Percentiles rank a stretch among this genome's conserved stretches.
These are phyloP conservation scores for Wallacemonas collosoma DNA, from an alignment of 208 protist species.

Conservation along the genomic window DNA sequence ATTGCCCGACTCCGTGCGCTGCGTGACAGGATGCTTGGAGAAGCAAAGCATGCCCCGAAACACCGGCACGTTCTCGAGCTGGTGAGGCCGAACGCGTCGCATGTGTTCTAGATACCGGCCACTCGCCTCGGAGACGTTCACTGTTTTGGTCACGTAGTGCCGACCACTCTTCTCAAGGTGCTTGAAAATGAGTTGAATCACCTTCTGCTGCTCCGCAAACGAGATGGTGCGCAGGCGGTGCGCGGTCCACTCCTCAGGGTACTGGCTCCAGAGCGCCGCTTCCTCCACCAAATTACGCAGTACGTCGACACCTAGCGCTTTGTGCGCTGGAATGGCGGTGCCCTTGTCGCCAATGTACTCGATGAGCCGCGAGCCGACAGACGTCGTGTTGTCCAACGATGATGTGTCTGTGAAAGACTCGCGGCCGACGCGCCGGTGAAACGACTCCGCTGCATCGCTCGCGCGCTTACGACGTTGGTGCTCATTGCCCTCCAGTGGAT, in stretches of 20 bases:
- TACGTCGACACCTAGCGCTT: slow-evolving; percentile 1
- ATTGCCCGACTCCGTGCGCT: neutral
- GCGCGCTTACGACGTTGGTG: slow-evolving; percentile 10
- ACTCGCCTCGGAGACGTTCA: neutral
- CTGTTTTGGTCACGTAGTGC: neutral
- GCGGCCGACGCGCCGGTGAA: slow-evolving; percentile 1
- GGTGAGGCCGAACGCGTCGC: neutral
- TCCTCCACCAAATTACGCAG: slow-evolving; percentile 48
- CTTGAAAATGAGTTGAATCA: slow-evolving; percentile 13
- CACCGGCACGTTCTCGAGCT: slow-evolving; percentile 33
- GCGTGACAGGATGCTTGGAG: slow-evolving; percentile 28
- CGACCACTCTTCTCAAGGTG: slow-evolving; percentile 5
- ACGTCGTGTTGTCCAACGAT: neutral
- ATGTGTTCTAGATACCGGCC: neutral
- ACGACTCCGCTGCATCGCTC: neutral
- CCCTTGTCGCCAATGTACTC: neutral
- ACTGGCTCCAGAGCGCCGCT: slow-evolving; percentile 36
- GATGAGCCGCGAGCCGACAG: neutral
- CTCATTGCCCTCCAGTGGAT: slow-evolving; percentile 25
- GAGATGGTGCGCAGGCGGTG: slow-evolving; percentile 26
- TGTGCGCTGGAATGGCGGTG: slow-evolving; percentile 1
- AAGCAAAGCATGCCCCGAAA: slow-evolving; percentile 74
- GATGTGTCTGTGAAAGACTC: neutral
- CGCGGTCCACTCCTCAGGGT: slow-evolving; percentile 46
- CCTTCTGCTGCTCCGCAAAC: neutral